Conservation (phyloP, 768 basidiomycete genomes). For the Mycena filopes region DNA sequence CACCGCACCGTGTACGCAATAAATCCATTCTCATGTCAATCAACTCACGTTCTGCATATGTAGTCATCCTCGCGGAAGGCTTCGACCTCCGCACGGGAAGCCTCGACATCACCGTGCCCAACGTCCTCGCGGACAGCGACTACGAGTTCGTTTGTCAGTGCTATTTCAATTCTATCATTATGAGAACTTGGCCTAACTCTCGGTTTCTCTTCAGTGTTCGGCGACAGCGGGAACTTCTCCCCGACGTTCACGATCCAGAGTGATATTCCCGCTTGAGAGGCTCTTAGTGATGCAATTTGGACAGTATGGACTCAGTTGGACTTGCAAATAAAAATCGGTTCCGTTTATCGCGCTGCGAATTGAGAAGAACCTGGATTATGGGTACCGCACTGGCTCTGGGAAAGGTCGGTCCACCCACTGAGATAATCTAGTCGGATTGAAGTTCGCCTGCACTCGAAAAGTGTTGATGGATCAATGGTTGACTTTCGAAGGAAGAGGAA, state of each 20-base stretch:
- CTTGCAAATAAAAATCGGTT: too few species aligned
- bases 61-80: slow-evolving; percentile 34
- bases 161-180: too few species aligned
- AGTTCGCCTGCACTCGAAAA: too few species aligned
- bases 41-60: slow-evolving; percentile 16
- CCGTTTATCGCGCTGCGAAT: too few species aligned
- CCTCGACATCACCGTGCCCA: slow-evolving; percentile 33
- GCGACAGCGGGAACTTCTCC: slow-evolving; percentile 46
- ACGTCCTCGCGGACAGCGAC: slow-evolving; percentile 22
- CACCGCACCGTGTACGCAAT: slow-evolving; percentile 11
- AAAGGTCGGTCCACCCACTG: too few species aligned
- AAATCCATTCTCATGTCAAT: slow-evolving; percentile 2
- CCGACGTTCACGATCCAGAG: slow-evolving; percentile 39
- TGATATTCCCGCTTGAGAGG: slow-evolving; percentile 12
- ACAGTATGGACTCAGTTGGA: too few species aligned
- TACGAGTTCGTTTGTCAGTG: slow-evolving; percentile 43
- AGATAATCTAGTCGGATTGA: too few species aligned
- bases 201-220: slow-evolving; percentile 39
- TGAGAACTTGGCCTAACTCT: too few species aligned
- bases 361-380: too few species aligned
- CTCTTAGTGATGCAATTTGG: slow-evolving; percentile 37
- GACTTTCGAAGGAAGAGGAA: too few species aligned
- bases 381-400: too few species aligned
- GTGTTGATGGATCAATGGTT: too few species aligned
- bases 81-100: slow-evolving; percentile 37